These are phyloP conservation scores for Alternaria longipes DNA, from an alignment of 2,329 filamentous ascomycete genomes.

Conservation along the genomic window DNA sequence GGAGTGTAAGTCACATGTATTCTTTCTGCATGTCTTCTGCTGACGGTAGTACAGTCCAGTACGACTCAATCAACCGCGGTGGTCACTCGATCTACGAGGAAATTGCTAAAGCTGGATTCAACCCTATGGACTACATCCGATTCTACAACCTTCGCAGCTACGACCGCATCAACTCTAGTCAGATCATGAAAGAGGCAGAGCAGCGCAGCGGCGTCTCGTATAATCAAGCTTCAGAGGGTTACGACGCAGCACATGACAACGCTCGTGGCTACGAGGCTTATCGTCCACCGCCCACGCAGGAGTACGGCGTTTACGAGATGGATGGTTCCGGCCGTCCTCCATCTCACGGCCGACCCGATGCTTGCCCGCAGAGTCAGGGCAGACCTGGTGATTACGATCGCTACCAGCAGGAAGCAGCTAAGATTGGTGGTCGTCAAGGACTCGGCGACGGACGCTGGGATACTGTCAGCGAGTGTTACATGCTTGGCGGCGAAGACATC, in stretches of 20 bases:
- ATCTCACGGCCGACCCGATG: constrained; percentile 32
- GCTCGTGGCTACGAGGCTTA: constrained; percentile 48
- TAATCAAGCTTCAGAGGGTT: constrained; percentile 70
- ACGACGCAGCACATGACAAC: constrained; percentile 64
- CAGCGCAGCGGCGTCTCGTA: constrained; percentile 72
- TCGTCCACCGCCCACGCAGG: constrained; percentile 43
- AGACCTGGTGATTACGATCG: constrained; percentile 63
- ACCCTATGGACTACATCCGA: constrained; percentile 77
- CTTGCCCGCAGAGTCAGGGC: constrained; percentile 34
- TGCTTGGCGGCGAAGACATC: constrained; percentile 78
- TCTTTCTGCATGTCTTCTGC: neutral
- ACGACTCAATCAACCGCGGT: constrained; percentile 79
- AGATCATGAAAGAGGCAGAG: constrained; percentile 69
- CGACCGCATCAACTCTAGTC: constrained; percentile 79
- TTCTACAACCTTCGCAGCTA: constrained; percentile 89
- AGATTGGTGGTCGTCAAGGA: constrained; percentile 58
- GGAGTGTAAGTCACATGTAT: constrained; percentile 59
- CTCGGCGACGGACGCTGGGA: constrained; percentile 71
- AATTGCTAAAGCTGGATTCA: constrained; percentile 70
- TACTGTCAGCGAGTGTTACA: constrained; percentile 81
- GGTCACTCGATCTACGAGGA: constrained; percentile 80
- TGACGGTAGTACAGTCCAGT: constrained; percentile 64
- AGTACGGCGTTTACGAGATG: constrained; percentile 51
- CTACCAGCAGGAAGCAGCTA: constrained; percentile 75
- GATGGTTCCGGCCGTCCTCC: constrained; percentile 30